These are phyloP conservation scores for Alternaria arbusti DNA, from an alignment of 2,329 filamentous ascomycete species.

Conservation along the genomic window DNA sequence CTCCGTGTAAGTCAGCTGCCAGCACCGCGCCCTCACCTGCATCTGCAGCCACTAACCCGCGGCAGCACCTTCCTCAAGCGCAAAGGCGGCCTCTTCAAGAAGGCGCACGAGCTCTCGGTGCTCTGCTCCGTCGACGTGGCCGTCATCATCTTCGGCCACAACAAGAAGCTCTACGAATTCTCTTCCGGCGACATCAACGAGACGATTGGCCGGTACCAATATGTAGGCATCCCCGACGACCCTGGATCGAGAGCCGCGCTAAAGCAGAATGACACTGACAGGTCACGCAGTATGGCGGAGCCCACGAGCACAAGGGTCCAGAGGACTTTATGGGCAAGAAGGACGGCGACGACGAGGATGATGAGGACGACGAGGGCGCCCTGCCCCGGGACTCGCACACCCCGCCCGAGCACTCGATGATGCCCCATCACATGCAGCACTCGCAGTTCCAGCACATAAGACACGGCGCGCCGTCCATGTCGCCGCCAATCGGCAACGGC, in stretches of 20 bases:
- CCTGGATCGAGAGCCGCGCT: constrained; percentile 20
- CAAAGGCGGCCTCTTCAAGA: constrained; percentile 98
- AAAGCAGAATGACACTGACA: constrained; percentile 32
- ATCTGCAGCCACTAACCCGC: constrained; percentile 29
- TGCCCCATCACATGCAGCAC: constrained; percentile 55
- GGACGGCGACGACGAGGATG: constrained; percentile 71
- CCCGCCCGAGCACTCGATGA: constrained; percentile 67
- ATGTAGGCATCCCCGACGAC: constrained; percentile 65
- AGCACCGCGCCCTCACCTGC: constrained; percentile 18
- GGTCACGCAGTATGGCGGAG: constrained; percentile 76
- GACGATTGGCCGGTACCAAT: constrained; percentile 86
- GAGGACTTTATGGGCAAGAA: constrained; percentile 84
- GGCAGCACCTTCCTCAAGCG: constrained; percentile 96
- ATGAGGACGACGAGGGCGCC: constrained; percentile 75
- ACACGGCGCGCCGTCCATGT: constrained; percentile 82
- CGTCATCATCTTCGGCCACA: constrained; percentile 97
- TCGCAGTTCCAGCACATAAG: constrained; percentile 79
- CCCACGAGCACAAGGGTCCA: constrained; percentile 96
- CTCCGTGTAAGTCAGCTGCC: constrained; percentile 76
- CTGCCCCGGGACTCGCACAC: constrained; percentile 72
- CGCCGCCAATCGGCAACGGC: constrained; percentile 81
- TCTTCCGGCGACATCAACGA: constrained; percentile 94
- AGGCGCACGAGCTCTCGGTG: constrained; percentile 97
- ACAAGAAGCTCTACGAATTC: constrained; percentile 99
- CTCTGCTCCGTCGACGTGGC: constrained; percentile 98